phyloP scores from a whole-genome alignment of 257 asterid genomes.

The Salvia rosmarinus region DNA sequence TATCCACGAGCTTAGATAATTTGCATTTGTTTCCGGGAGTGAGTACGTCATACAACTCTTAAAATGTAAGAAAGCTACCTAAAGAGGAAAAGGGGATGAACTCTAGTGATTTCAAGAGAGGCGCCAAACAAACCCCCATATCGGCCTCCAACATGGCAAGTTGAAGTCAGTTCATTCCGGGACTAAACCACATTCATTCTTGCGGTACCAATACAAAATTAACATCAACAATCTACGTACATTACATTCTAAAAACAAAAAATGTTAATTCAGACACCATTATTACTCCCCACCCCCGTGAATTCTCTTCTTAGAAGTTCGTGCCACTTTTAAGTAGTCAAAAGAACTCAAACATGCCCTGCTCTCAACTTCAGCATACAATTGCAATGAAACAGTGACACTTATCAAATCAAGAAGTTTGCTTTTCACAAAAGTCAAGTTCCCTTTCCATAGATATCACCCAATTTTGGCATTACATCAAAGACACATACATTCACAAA shows the following conservation, averaged over 20 bases:
- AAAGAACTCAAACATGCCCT: background rate
- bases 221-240: background rate
- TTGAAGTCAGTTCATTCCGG: background rate
- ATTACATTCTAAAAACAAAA: background rate
- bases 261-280: no score
- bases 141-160: background rate
- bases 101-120: background rate
- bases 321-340: background rate
- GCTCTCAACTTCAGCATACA: conserved; percentile 3
- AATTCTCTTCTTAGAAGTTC: background rate
- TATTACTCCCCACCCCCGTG: no score
- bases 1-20: conserved; percentile 1
- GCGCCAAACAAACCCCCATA: background rate
- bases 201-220: background rate
- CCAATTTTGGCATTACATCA: background rate
- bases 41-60: background rate
- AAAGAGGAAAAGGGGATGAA: background rate
- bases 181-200: background rate
- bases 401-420: background rate
- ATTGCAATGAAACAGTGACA: conserved; percentile 2
- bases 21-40: background rate
- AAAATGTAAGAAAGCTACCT: background rate
- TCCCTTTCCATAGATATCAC: background rate
- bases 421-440: background rate
- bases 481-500: background rate